Evolutionary conservation across 768 basidiomycete genomes (phyloP), one percentile per base, ranked within the genome.

Genomic region (Cubamyces sp.): DNA sequence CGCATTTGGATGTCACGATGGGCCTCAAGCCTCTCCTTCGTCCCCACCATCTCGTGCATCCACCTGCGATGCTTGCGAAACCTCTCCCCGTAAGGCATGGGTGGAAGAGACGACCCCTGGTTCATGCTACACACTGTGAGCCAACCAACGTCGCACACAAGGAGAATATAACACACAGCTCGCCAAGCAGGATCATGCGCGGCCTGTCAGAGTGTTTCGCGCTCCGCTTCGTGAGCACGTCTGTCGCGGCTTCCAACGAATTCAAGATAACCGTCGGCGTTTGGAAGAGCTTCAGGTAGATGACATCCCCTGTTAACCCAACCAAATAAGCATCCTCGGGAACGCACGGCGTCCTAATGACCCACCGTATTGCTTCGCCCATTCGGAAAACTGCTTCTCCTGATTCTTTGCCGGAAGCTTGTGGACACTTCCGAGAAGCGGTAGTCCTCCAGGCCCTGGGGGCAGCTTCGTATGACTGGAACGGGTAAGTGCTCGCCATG

Each of bases 201-300:
- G 74, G 73, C n/a, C 73, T 42, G 34, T 65, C 68, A 0, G 70
- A 71, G 57, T 75, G 73, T 26, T 69, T 71, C 12, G 57, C 42
- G 45, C 65, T 60, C 3, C 69, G 55, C 47, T 73, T 73, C 14
- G 71, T 71, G 23, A 73, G 60, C 14, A 75, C 65, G 19, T 75
- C 74, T 12, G 48, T 45, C 2, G 71, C 71, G 3, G 60, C 69
- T 42, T 68, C 55, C 2, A 66, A 45, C 6, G 62, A 60, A 50
- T 70, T 74, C 42, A 75, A 42, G 5, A 75, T 50, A 19, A 75
- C 46, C 12, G 68, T 43, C 23, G 69, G 68, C 16, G 58, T 60
- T 1, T 53, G 57, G 53, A 71, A 69, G 7, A 68, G 12, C 42
- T 57, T 46, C 18, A 61, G 48, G 34, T 61, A 69, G 18, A 66